phyloP scores from a whole-genome alignment of 352 stramenopile species.

The Phytophthora litchii region DNA sequence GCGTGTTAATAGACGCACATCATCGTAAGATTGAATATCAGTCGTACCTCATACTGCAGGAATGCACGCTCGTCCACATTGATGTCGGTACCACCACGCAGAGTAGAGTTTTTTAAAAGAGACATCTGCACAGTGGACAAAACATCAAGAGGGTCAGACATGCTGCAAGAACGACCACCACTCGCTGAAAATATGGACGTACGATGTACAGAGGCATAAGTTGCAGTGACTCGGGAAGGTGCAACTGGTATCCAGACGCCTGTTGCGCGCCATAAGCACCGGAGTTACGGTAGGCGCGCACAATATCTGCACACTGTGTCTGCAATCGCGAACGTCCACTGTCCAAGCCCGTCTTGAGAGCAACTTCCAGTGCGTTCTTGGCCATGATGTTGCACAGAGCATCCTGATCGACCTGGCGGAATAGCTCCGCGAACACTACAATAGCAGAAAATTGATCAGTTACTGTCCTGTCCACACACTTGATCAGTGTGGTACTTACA shows the following conservation, averaged over 20 bases:
- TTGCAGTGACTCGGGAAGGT: conserved; percentile 92
- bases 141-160: conserved; percentile 8
- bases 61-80: conserved; percentile 96
- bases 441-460: conserved; percentile 5
- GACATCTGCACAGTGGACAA: conserved; percentile 84
- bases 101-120: conserved; percentile 97
- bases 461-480: background rate
- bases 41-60: conserved; percentile 85
- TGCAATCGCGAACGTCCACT: conserved; percentile 93
- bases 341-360: conserved; percentile 95
- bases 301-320: conserved; percentile 93
- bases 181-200: conserved; percentile 29
- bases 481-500: conserved; percentile 43
- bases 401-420: conserved; percentile 93
- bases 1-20: conserved; percentile 1
- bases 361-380: conserved; percentile 95
- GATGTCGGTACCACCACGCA: conserved; percentile 96
- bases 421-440: conserved; percentile 90
- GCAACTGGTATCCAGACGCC: conserved; percentile 74
- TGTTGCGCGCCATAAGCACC: conserved; percentile 76
- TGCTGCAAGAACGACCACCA: conserved; percentile 2
- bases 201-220: conserved; percentile 96
- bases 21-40: background rate
- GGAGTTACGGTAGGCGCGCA: conserved; percentile 89
- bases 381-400: conserved; percentile 94